A percentile compares a stretch with the other conserved stretches of the same genome.
These are phyloP conservation scores for Alnus rubra DNA, from an alignment of 306 rosid species.

Conservation along the genomic window DNA sequence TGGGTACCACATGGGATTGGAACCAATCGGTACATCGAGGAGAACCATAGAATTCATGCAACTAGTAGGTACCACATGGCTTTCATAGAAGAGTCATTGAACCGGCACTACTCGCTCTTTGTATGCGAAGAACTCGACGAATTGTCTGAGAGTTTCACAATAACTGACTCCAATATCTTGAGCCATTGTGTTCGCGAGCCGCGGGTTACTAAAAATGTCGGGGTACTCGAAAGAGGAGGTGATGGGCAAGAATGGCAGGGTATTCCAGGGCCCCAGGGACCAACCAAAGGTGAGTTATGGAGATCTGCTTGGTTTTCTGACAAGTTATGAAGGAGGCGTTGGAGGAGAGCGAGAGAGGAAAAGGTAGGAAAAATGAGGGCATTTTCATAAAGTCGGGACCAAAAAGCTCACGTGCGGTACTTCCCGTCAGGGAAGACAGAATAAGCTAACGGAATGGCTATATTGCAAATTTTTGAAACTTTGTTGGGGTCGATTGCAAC, in stretches of 20 bases:
- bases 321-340: too few species aligned
- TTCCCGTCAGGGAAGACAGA: too few species aligned
- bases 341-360: too few species aligned
- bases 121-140: slow-evolving; percentile 66
- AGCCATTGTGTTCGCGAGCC: slow-evolving; percentile 91
- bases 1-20: slow-evolving; percentile 87
- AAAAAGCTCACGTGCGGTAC: too few species aligned
- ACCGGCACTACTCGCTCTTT: slow-evolving; percentile 47
- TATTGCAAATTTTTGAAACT: too few species aligned
- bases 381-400: too few species aligned
- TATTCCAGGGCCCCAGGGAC: slow-evolving; percentile 80
- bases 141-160: slow-evolving; percentile 61
- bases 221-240: slow-evolving; percentile 73
- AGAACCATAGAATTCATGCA: slow-evolving; percentile 28
- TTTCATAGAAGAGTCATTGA: slow-evolving; percentile 50
- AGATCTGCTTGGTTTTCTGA: slow-evolving; percentile 17
- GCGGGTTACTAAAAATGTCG: slow-evolving; percentile 68
- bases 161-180: slow-evolving; percentile 74
- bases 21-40: slow-evolving; percentile 42
- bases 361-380: too few species aligned
- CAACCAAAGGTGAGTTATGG: slow-evolving; percentile 60
- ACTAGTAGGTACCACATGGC: slow-evolving; percentile 41
- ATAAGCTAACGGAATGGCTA: too few species aligned
- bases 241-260: slow-evolving; percentile 58
- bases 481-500: too few species aligned